Evolutionary conservation across 2,329 filamentous ascomycete genomes (phyloP), one percentile per base, ranked within the genome.

Genomic region (Colletotrichum tofieldiae): DNA sequence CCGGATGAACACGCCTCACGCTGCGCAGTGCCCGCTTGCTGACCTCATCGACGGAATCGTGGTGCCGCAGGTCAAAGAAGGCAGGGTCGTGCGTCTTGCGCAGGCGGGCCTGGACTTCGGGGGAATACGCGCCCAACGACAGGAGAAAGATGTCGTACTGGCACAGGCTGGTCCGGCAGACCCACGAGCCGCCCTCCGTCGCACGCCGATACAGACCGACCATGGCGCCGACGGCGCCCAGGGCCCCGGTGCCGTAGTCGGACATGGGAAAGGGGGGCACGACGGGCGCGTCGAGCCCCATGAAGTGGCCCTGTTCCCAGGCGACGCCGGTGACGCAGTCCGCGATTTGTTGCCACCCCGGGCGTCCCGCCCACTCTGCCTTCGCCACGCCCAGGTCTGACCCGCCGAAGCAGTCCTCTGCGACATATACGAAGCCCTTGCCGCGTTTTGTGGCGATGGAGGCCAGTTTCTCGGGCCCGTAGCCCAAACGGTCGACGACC

Each of bases 261-360:
- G 84, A 86, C 79, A 87, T 87, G 52, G 86, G 86, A 58, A 88
- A 88, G 0, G 89, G 89, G 67, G 89, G 89, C 2, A 91, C 86
- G 1, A 91, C 86, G 29, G 89, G 89, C 75, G 90, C 89, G 35
- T 85, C 75, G 20, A 88, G 77, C 2, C 85, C 86, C 87, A 89
- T 89, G 69, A 86, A 85, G 41, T 79, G 75, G 32, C 87, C 87
- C 77, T 89, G 87, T 11, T 81, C 83, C 84, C 85, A 88, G 2
- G 86, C 86, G 5, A 87, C 82, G 12, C 86, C 86, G 6, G 87
- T 85, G 67, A 88, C 89, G 67, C 87, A 89, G 78, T 92, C 90
- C 41, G 89, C 89, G 65, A 91, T 91, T 75, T 90, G 89, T 76
- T 91, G 90, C 90, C 90, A 92, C 18, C 90, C 90, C 14, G 89